Base-by-base conservation (phyloP, 352 stramenopile genomes). In the Pythium dissotocum region DNA sequence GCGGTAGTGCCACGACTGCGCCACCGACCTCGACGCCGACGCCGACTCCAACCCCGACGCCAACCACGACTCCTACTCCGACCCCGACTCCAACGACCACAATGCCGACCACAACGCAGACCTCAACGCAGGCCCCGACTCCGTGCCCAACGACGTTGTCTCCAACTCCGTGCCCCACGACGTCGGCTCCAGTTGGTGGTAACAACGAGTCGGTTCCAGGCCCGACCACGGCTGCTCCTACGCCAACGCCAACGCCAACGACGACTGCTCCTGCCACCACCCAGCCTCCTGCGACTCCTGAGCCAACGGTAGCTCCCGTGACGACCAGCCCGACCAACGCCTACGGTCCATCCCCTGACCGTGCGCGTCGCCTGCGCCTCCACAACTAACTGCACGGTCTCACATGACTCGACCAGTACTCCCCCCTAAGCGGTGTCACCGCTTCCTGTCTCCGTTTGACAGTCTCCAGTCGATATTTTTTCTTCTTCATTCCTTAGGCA, bases 151-250 rank as follows among this genome's bases (percentile, higher is more conserved):
- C 28, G 28, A 30, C 28, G 28, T 30, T 30, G 28, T 4, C 28
- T 30, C 51, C 51, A 18, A 57, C 21, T 16, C 51, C 51, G 16
- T 57, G 51, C 51, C 51, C 51, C 33, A 57, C 51, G 51, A 57
- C 51, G 2, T 24, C 28, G 33, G 6, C 24, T 38, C 51, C 51
- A 2, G 51, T 14, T 16, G 26, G 51, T 21, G 26, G 51, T 6
- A 57, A 36, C 26, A 57, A 57, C 24, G 51, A 57, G 10, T 8
- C 13, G 2, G 51, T 18, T 9, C 51, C 51, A 16, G 51, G 9
- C 14, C 53, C 53, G n/a, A 38, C 30, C 0, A 57, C 51, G 4
- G 18, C 26, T 6, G 51, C 51, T 33, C 51, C 24, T 26, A 59
- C 28, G 10, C 28, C 52, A 18, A 38, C 16, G 18, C 58, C 40